These are phyloP conservation scores for Recurvomyces mirabilis DNA, from an alignment of 495 filamentous ascomycete genomes.

Conservation along the genomic window DNA sequence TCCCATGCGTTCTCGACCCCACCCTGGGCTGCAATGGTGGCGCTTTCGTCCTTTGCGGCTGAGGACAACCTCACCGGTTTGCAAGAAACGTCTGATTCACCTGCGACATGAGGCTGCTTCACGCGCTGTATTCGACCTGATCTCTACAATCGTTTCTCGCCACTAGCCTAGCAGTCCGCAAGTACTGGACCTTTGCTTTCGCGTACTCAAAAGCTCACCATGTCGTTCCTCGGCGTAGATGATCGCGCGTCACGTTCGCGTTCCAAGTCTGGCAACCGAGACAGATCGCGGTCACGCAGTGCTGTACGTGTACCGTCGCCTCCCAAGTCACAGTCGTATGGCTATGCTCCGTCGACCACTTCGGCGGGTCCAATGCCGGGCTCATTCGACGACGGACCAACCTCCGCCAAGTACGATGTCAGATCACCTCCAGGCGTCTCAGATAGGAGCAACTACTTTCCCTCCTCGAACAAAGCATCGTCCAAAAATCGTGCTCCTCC, in stretches of 20 bases:
- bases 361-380: conserved; percentile 5
- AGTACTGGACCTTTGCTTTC: too few relatives aligned
- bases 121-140: too few relatives aligned
- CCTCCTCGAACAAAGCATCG: background rate
- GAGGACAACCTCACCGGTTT: background rate
- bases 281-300: conserved; percentile 10
- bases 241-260: conserved; percentile 6
- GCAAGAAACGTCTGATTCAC: too few relatives aligned
- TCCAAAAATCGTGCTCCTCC: background rate
- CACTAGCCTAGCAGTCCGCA: too few relatives aligned
- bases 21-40: background rate
- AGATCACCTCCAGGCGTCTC: conserved; percentile 2
- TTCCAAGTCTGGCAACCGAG: conserved; percentile 7
- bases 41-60: conserved; percentile 1
- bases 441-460: background rate
- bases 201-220: too few relatives aligned
- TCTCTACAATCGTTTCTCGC: too few relatives aligned
- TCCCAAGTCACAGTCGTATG: background rate
- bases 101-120: too few relatives aligned
- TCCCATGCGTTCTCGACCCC: background rate
- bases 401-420: conserved; percentile 6
- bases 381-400: conserved; percentile 1
- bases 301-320: conserved; percentile 8
- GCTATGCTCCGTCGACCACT: conserved; percentile 6
- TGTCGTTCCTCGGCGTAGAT: conserved; percentile 6